A percentile compares a stretch with the other conserved stretches of the same genome.
These are phyloP conservation scores for Alopecurus myosuroides DNA, from an alignment of 176 grass and related monocot species.

Conservation along the genomic window DNA sequence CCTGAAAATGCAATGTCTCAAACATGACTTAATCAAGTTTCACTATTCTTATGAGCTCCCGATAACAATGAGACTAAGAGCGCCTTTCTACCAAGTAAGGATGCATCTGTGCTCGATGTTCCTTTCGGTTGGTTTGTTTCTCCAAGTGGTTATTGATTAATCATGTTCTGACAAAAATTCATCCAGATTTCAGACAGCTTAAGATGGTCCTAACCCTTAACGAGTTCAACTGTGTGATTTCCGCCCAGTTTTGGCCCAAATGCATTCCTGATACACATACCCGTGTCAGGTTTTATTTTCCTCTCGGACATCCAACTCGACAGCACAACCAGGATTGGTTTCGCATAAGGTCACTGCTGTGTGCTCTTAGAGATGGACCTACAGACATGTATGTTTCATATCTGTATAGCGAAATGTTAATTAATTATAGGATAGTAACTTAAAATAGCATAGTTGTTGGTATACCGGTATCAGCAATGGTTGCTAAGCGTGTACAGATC, in stretches of 20 bases:
- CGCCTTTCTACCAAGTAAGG: background rate
- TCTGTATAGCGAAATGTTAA: background rate
- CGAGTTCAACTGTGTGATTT: background rate
- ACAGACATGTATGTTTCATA: background rate
- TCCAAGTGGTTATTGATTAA: background rate
- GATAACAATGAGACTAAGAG: background rate
- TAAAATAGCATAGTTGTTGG: background rate
- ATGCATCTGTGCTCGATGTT: background rate
- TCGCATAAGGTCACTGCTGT: background rate
- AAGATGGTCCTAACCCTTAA: background rate
- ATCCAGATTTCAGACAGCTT: background rate
- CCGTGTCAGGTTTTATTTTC: background rate
- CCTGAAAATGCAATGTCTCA: background rate
- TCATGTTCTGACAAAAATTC: background rate
- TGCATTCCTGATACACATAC: background rate
- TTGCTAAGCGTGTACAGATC: background rate
- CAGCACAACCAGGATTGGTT: background rate
- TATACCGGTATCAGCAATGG: background rate
- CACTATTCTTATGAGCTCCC: background rate
- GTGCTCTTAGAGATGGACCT: background rate
- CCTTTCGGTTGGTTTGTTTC: background rate
- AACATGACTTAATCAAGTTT: constrained; percentile 15
- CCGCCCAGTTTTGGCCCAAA: background rate
- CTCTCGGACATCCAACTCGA: background rate
- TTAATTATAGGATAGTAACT: background rate